A percentile compares a stretch with the other conserved stretches of the same genome.
These are phyloP conservation scores for Colletotrichum sp. DNA, from an alignment of 2,329 filamentous ascomycete genomes.

Conservation along the genomic window DNA sequence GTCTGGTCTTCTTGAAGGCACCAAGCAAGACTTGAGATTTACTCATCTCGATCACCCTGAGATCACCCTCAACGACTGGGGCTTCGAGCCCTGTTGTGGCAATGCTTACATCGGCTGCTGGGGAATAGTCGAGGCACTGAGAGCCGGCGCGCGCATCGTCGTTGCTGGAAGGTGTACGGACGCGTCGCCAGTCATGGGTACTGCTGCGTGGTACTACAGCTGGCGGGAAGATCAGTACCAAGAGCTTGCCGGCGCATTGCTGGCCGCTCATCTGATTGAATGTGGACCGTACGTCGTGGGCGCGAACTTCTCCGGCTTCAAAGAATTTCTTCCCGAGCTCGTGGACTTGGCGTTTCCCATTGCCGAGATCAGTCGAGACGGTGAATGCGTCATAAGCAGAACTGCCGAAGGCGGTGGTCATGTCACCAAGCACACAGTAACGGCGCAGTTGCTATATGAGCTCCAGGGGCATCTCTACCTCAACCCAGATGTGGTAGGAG, in stretches of 20 bases:
- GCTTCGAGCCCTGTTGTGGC: conserved; percentile 24
- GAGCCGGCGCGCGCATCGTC: conserved; percentile 44
- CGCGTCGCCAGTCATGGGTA: conserved; percentile 53
- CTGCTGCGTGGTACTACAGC: conserved; percentile 56
- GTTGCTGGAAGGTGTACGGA: conserved; percentile 48
- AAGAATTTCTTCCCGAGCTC: conserved; percentile 29
- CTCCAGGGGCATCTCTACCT: conserved; percentile 52
- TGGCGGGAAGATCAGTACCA: conserved; percentile 52
- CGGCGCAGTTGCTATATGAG: conserved; percentile 54
- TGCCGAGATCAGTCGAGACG: conserved; percentile 50
- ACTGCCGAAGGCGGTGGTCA: conserved; percentile 34
- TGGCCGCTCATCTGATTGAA: conserved; percentile 56
- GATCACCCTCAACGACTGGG: conserved; percentile 29
- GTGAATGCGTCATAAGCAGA: conserved; percentile 45
- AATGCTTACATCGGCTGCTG: conserved; percentile 58
- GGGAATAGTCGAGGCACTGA: conserved; percentile 41
- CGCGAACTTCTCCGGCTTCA: conserved; percentile 53
- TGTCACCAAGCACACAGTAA: conserved; percentile 40
- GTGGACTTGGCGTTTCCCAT: conserved; percentile 51
- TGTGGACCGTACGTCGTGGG: conserved; percentile 57
- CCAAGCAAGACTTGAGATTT: conserved; percentile 10
- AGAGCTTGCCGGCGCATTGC: conserved; percentile 47
- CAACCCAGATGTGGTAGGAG: conserved; percentile 52
- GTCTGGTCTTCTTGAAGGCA: neutral
- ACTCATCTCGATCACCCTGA: conserved; percentile 34